A percentile compares a stretch with the other conserved stretches of the same genome.
phyloP scores from a whole-genome alignment of 805 yeast species.

The Pichia pseudocactophila region DNA sequence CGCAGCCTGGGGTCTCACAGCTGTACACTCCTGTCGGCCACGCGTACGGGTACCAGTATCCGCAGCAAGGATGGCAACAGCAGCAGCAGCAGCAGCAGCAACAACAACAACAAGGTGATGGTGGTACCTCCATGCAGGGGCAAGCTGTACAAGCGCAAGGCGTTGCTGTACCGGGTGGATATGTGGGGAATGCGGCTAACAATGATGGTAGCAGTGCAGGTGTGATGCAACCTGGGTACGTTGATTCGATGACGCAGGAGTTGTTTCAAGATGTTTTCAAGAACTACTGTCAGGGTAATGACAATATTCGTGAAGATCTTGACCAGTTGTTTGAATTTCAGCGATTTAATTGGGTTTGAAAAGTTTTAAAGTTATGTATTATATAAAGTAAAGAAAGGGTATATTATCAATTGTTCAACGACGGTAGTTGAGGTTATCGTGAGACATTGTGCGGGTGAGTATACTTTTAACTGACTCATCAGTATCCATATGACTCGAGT shows the following conservation, averaged over 20 bases:
- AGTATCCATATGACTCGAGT: conserved; percentile 14
- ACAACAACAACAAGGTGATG: background rate
- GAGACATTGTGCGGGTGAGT: conserved; percentile 20
- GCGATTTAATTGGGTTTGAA: conserved; percentile 2
- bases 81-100: background rate
- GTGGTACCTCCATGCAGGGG: too few relatives aligned
- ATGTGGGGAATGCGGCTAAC: too few relatives aligned
- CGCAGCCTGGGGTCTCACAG: too few relatives aligned
- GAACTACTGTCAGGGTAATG: conserved; percentile 18
- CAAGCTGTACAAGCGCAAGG: background rate
- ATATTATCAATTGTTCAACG: background rate
- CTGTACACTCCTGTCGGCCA: too few relatives aligned
- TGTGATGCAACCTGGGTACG: background rate
- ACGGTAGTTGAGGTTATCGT: conserved; percentile 16
- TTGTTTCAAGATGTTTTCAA: conserved; percentile 19
- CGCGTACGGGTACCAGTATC: background rate
- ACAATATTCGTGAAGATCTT: conserved; percentile 5
- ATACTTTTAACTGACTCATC: conserved; percentile 24
- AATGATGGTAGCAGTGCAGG: conserved; percentile 1
- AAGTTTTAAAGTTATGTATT: background rate
- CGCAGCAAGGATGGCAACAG: background rate
- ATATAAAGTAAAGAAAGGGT: too few relatives aligned
- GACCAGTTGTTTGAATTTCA: conserved; percentile 5
- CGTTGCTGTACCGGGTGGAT: too few relatives aligned
- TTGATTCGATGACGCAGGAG: conserved; percentile 20